Evolutionary conservation across 2,329 filamentous ascomycete species (phyloP).

Genomic region (Fusarium tuaranense): DNA sequence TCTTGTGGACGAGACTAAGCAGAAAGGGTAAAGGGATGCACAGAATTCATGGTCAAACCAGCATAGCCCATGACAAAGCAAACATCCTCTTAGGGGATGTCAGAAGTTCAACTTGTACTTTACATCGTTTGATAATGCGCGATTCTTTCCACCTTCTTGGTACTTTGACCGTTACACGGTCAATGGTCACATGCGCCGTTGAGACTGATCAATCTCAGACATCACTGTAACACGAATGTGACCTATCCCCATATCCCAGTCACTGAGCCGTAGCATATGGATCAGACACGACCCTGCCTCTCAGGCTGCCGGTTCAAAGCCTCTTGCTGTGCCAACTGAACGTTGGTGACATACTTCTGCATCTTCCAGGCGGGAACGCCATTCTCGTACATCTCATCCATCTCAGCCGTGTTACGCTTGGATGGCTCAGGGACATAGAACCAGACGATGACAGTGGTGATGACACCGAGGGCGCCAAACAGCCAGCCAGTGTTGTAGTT

Average conservation of each 20-base stretch:
- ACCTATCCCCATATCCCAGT: not conserved
- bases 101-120: not conserved
- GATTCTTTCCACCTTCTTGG: not conserved
- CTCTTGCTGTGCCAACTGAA: conserved; percentile 8
- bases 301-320: not conserved
- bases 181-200: not conserved
- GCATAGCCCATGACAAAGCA: not conserved
- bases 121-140: not conserved
- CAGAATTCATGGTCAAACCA: not conserved
- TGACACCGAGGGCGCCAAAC: conserved; percentile 13
- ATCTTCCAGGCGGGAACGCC: conserved; percentile 25
- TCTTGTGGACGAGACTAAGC: not conserved
- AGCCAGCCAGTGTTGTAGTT: conserved; percentile 29
- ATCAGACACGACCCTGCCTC: not conserved
- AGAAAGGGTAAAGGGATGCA: not conserved
- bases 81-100: not conserved
- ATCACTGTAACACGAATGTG: not conserved
- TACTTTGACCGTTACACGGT: not conserved
- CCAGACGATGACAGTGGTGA: conserved; percentile 14
- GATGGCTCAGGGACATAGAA: conserved; percentile 28
- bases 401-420: conserved; percentile 29
- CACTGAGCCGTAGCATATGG: not conserved
- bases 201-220: not conserved
- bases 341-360: conserved; percentile 25
- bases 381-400: conserved; percentile 36